phyloP scores from a whole-genome alignment of 2,329 filamentous ascomycete species.

The Aspergillus aculeatus region DNA sequence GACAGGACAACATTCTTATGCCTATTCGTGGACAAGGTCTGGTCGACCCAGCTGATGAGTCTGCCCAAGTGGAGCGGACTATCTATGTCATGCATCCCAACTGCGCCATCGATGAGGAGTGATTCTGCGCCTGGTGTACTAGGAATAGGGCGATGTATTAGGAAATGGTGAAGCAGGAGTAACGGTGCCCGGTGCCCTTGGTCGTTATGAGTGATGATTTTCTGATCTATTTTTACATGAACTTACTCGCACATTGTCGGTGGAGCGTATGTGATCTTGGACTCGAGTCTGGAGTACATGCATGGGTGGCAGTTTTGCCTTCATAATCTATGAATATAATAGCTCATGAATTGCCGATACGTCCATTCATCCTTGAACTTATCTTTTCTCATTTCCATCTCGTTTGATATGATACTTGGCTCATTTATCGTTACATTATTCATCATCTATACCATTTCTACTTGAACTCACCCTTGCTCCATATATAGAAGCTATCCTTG shows the following conservation, averaged over 20 bases:
- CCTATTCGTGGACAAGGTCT: slow-evolving; percentile 78
- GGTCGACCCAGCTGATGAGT: slow-evolving; percentile 68
- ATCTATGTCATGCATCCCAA: slow-evolving; percentile 94
- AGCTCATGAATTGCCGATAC: not conserved
- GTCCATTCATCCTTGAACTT: not conserved
- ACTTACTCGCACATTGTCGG: slow-evolving; percentile 2
- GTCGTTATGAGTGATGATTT: slow-evolving; percentile 36
- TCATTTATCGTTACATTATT: too few species aligned
- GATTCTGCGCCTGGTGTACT: slow-evolving; percentile 13
- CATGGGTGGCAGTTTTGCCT: not conserved
- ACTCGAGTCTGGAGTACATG: slow-evolving; percentile 8
- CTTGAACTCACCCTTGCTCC: not conserved
- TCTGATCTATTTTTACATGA: slow-evolving; percentile 16
- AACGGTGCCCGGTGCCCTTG: slow-evolving; percentile 25
- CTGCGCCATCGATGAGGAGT: slow-evolving; percentile 69
- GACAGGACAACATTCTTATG: slow-evolving; percentile 60
- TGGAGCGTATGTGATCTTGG: slow-evolving; percentile 7
- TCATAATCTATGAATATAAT: slow-evolving; percentile 1
- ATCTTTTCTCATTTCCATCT: too few species aligned
- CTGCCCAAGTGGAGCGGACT: slow-evolving; percentile 50
- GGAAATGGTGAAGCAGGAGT: slow-evolving; percentile 24
- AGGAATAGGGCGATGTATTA: slow-evolving; percentile 13
- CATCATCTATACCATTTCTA: not conserved
- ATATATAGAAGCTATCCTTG: not conserved
- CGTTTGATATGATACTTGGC: not conserved